These are phyloP conservation scores for Ormosia emarginata DNA, from an alignment of 306 rosid genomes.

Conservation along the genomic window DNA sequence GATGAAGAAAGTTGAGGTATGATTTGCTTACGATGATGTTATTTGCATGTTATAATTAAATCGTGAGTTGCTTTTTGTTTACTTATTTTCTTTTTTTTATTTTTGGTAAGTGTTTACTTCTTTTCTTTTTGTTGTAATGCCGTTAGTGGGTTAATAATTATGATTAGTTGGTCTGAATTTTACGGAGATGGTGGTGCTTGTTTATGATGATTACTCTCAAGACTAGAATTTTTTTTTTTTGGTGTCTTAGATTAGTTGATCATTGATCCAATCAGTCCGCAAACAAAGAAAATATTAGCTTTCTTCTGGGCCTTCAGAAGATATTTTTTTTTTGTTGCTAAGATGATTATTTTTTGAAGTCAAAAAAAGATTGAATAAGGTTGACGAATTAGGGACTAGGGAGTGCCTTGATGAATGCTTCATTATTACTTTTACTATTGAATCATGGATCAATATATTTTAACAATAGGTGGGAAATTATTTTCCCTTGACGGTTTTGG, in stretches of 20 bases:
- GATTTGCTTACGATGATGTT: neutral
- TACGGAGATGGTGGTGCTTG: conserved; percentile 3
- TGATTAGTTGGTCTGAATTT: neutral
- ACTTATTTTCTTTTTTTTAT: neutral
- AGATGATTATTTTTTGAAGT: neutral
- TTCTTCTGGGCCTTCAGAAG: too few relatives aligned
- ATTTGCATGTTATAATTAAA: neutral
- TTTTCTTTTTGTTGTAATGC: neutral
- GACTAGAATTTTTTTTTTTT: neutral
- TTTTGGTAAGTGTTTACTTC: neutral
- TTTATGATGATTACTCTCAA: conserved; percentile 3
- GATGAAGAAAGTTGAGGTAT: conserved; percentile 92
- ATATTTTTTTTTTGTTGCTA: too few relatives aligned
- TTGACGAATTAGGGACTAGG: neutral
- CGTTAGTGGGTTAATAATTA: neutral
- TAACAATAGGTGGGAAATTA: neutral
- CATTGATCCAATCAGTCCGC: neutral
- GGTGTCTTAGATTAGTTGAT: neutral
- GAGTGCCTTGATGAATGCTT: neutral
- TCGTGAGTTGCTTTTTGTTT: neutral
- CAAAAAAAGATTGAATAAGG: neutral
- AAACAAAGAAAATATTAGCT: too few relatives aligned
- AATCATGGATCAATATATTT: neutral
- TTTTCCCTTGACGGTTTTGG: conserved; percentile 23
- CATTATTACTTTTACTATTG: neutral